Evolutionary conservation across 495 filamentous ascomycete species (phyloP), one percentile per base, ranked within the genome.

Genomic region (Aeminium ludgeri): DNA sequence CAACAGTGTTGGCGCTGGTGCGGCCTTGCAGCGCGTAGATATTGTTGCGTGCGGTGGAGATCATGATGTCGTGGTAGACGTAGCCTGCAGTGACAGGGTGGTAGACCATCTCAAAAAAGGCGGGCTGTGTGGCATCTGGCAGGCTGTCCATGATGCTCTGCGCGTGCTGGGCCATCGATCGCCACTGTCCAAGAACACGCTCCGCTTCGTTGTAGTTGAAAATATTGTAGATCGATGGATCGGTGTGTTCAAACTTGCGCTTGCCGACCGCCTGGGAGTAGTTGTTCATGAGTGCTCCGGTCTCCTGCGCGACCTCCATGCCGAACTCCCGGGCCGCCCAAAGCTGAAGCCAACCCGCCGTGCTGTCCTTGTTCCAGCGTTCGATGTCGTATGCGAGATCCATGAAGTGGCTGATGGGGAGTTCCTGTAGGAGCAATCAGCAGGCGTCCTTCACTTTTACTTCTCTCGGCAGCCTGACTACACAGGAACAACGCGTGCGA

Each of bases 151-250:
- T 73, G 13, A 83, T 54, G 4, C 54, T 57, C 46, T 79, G 63
- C 2, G 77, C 72, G 19, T 63, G 59, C 6, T 56, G 46, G 2
- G 57, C 61, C 19, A 83, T 61, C n/a, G 57, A 45, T 15, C 65
- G 55, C 80, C 80, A 84, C 55, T 75, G 65, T n/a, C 62, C 56
- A 15, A 81, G 61, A 15, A 81, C 60, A 0, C 61, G 63, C 20
- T 81, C 77, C 8, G 74, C 76, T 60, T 86, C 78, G 48, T 74
- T 68, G 57, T 82, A 83, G 59, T 84, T 74, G 46, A 81, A 61
- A 7, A 76, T 51, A 19, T 66, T 76, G 58, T 78, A 85, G 13
- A 65, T 72, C 6, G 65, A 60, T 1, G 69, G 65, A 41, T 81
- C 74, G 0, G 84, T 59, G 3, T 76, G 64, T 55, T 85, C 78